phyloP scores from a whole-genome alignment of 768 basidiomycete species.

The Psilocybe azurescens region DNA sequence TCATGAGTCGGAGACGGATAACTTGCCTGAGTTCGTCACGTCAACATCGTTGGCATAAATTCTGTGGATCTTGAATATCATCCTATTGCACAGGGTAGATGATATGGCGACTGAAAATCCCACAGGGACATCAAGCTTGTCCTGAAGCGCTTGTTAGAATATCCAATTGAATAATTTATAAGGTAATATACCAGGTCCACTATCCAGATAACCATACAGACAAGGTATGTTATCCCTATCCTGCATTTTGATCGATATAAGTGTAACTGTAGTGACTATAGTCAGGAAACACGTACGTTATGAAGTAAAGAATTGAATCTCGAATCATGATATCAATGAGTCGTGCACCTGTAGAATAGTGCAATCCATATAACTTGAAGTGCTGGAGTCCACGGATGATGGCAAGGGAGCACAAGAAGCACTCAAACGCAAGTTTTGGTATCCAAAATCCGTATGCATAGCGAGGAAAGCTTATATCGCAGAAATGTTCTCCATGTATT shows the following conservation, averaged over 20 bases:
- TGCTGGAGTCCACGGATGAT: not conserved
- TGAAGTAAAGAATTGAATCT: slow-evolving; percentile 2
- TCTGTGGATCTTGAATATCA: not conserved
- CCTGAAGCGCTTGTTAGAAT: not conserved
- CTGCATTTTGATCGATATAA: not conserved
- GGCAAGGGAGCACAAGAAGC: not conserved
- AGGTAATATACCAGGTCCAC: not conserved
- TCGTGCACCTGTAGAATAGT: not conserved
- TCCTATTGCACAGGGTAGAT: not conserved
- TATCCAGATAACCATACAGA: not conserved
- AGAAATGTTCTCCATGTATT: not conserved
- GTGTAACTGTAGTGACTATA: not conserved
- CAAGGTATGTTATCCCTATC: not conserved
- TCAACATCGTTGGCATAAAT: too few species aligned
- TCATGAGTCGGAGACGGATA: too few species aligned
- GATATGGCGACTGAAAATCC: not conserved
- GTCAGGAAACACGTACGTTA: not conserved
- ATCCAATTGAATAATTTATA: too few species aligned
- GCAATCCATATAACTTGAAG: not conserved
- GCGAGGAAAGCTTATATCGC: not conserved
- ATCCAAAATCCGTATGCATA: not conserved
- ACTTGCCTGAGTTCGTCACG: too few species aligned
- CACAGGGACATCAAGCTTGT: not conserved
- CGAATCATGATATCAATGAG: not conserved
- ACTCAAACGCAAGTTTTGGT: not conserved